A percentile compares a stretch with the other conserved stretches of the same genome.
Conservation (phyloP, 2,329 filamentous ascomycete genomes). For the Periglandula ipomoeae region DNA sequence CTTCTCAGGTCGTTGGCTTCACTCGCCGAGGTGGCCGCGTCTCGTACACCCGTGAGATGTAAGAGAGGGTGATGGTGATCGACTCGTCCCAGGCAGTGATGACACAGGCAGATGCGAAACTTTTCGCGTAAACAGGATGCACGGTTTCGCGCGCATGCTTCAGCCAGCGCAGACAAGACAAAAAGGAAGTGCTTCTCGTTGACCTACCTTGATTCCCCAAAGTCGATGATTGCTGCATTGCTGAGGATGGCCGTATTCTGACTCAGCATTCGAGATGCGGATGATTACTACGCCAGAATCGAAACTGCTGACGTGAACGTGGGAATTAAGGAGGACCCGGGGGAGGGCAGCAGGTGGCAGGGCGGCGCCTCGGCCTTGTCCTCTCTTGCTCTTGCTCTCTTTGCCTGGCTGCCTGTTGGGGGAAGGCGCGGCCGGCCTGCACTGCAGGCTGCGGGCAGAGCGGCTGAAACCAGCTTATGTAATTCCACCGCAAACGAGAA, state of each 20-base stretch:
- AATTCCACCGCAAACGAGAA: not conserved
- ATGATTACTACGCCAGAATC: constrained; percentile 15
- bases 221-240: constrained; percentile 14
- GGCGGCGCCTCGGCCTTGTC: too few relatives aligned
- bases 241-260: constrained; percentile 11
- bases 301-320: constrained; percentile 15
- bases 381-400: too few relatives aligned
- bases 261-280: constrained; percentile 16
- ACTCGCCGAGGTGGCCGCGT: not conserved
- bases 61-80: not conserved
- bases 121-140: not conserved
- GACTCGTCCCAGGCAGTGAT: not conserved
- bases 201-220: constrained; percentile 14
- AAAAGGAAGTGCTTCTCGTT: constrained; percentile 6
- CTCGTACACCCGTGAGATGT: not conserved
- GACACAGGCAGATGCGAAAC: not conserved
- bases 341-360: too few relatives aligned
- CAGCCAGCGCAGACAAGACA: not conserved
- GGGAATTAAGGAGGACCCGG: constrained; percentile 11
- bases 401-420: too few relatives aligned
- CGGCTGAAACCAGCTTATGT: constrained; percentile 1
- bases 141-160: not conserved
- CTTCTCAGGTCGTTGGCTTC: not conserved
- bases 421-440: not conserved
- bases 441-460: not conserved